These are phyloP conservation scores for Pyrus pyrifolia DNA, from an alignment of 306 rosid genomes.

Conservation along the genomic window DNA sequence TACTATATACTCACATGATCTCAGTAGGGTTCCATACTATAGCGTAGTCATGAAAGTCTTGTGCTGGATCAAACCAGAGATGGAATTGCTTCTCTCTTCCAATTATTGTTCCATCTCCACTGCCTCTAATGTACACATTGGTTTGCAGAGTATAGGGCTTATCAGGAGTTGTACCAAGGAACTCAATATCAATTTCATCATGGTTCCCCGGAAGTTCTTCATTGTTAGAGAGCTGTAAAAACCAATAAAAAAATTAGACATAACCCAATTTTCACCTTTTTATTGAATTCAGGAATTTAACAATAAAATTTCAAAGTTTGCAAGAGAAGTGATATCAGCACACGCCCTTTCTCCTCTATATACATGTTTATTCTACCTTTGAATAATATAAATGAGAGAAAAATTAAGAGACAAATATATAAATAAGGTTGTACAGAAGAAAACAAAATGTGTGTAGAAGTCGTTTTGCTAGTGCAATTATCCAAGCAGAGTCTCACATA, in stretches of 20 bases:
- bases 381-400: not conserved
- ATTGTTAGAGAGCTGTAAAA: constrained; percentile 79
- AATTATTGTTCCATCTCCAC: constrained; percentile 62
- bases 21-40: constrained; percentile 69
- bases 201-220: constrained; percentile 74
- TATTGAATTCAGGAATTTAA: not conserved
- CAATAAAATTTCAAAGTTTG: not conserved
- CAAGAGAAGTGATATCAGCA: not conserved
- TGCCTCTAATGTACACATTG: constrained; percentile 79
- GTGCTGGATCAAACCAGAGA: constrained; percentile 92
- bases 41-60: constrained; percentile 76
- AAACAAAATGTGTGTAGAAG: not conserved
- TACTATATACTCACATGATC: constrained; percentile 54
- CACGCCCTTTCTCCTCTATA: not conserved
- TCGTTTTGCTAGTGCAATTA: not conserved
- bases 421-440: too few species aligned
- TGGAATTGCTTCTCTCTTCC: constrained; percentile 83
- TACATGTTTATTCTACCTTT: not conserved
- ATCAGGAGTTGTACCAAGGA: constrained; percentile 68
- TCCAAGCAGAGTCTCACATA: constrained; percentile 41
- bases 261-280: not conserved
- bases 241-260: not conserved
- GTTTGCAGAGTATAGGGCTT: constrained; percentile 90
- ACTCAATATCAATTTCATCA: constrained; percentile 87
- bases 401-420: too few species aligned